Evolutionary conservation across 2,329 filamentous ascomycete genomes (phyloP).

Genomic region (Arthroderma sp.): DNA sequence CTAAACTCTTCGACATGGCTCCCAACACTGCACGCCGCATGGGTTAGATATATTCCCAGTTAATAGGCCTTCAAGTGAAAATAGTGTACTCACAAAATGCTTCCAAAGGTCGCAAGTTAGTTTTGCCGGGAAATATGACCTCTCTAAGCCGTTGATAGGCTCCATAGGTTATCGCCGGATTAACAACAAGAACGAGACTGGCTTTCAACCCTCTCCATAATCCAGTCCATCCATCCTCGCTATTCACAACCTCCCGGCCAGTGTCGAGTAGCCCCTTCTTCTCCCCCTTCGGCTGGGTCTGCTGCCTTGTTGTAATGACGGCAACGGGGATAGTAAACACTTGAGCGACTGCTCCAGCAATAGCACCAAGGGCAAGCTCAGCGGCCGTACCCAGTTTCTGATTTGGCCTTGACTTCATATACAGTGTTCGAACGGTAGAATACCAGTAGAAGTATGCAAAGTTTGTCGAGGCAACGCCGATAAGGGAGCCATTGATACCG

Average conservation of each 20-base stretch:
- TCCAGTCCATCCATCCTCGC: constrained; percentile 78
- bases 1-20: constrained; percentile 81
- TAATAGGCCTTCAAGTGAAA: not conserved
- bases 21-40: constrained; percentile 56
- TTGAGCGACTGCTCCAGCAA: constrained; percentile 83
- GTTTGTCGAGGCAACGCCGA: constrained; percentile 93
- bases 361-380: constrained; percentile 73
- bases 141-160: constrained; percentile 84
- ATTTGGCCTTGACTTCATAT: constrained; percentile 49
- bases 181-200: constrained; percentile 86
- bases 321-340: constrained; percentile 93
- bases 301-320: constrained; percentile 89
- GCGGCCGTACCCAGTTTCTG: constrained; percentile 61
- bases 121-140: constrained; percentile 63
- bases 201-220: constrained; percentile 94
- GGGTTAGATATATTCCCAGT: constrained; percentile 8
- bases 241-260: constrained; percentile 74
- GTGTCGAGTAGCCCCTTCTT: constrained; percentile 80
- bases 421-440: constrained; percentile 70
- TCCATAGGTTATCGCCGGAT: constrained; percentile 94
- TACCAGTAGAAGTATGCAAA: constrained; percentile 99
- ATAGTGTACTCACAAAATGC: constrained; percentile 63
- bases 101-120: constrained; percentile 66
- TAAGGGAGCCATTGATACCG: constrained; percentile 71
- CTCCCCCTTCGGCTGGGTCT: constrained; percentile 76